Evolutionary conservation across 73 alveolate genomes (phyloP).

Genomic region (Diophrys appendiculata): DNA sequence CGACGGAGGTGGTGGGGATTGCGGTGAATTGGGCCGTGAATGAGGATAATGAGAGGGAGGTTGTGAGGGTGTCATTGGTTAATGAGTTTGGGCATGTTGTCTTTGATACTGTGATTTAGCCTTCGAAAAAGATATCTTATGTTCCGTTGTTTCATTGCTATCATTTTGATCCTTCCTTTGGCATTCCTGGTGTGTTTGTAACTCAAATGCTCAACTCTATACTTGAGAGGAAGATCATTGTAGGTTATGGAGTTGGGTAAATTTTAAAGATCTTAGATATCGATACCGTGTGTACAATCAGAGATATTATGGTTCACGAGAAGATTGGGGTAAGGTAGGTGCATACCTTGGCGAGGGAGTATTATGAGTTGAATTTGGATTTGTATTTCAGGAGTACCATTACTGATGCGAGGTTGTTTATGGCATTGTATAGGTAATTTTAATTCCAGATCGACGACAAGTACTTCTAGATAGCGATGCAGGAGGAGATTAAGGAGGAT

Average conservation of each 20-base stretch:
- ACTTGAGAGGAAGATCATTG: conserved; percentile 22
- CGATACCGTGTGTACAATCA: conserved; percentile 2
- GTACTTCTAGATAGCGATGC: background rate
- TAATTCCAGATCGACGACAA: conserved; percentile 31
- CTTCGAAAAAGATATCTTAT: conserved; percentile 28
- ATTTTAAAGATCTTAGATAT: conserved; percentile 8
- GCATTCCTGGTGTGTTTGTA: conserved; percentile 41
- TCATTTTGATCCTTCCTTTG: conserved; percentile 52
- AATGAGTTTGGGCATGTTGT: conserved; percentile 32
- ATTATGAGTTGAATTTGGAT: conserved; percentile 25
- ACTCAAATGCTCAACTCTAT: conserved; percentile 30
- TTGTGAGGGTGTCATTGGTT: conserved; percentile 39
- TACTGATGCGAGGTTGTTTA: conserved; percentile 50
- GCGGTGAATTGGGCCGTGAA: conserved; percentile 52
- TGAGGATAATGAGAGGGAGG: conserved; percentile 51
- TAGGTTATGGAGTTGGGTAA: conserved; percentile 35
- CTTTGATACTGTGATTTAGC: conserved; percentile 51
- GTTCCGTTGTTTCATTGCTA: conserved; percentile 34
- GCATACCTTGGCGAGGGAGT: conserved; percentile 36
- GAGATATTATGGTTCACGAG: conserved; percentile 34
- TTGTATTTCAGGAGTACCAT: conserved; percentile 34
- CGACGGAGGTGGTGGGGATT: conserved; percentile 31
- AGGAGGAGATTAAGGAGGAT: too few relatives aligned
- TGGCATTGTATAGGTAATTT: conserved; percentile 38
- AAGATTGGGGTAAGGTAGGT: conserved; percentile 18